Percentiles rank a stretch among this genome's conserved stretches.
Conservation (phyloP, 495 filamentous ascomycete genomes). For the Neurospora cerealis region DNA sequence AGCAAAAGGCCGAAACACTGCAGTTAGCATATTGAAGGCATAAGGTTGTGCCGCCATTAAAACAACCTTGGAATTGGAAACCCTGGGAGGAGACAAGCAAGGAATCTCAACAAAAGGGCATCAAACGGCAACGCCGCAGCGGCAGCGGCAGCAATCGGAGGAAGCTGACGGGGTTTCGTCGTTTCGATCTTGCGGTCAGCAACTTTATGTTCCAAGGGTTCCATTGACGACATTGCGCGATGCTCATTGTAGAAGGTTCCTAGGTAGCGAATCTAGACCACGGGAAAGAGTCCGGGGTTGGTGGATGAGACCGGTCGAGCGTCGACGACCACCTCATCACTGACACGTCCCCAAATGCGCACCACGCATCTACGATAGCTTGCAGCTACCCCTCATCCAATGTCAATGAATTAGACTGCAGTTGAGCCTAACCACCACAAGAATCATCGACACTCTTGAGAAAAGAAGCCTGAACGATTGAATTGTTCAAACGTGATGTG, state of each 20-base stretch:
- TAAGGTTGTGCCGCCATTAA: background rate
- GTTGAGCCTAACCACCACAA: background rate
- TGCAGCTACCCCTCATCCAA: background rate
- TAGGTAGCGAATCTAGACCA: background rate
- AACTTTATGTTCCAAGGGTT: background rate
- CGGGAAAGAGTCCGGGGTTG: background rate
- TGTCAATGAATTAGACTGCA: background rate
- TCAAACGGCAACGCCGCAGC: background rate
- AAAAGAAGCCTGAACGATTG: background rate
- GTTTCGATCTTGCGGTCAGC: background rate
- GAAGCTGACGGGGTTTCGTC: background rate
- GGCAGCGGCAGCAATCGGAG: background rate
- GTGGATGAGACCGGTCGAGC: background rate
- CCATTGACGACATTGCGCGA: background rate
- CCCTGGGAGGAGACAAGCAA: background rate
- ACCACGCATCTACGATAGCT: background rate
- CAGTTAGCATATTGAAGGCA: background rate
- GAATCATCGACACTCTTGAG: background rate
- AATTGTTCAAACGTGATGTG: background rate
- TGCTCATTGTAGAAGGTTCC: background rate
- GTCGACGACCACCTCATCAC: background rate
- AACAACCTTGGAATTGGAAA: background rate
- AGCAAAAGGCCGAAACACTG: background rate
- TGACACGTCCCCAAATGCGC: background rate
- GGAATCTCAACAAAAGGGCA: background rate